A percentile compares a stretch with the other conserved stretches of the same genome.
Conservation (phyloP, 2,329 filamentous ascomycete genomes). For the Fusarium annulatum region DNA sequence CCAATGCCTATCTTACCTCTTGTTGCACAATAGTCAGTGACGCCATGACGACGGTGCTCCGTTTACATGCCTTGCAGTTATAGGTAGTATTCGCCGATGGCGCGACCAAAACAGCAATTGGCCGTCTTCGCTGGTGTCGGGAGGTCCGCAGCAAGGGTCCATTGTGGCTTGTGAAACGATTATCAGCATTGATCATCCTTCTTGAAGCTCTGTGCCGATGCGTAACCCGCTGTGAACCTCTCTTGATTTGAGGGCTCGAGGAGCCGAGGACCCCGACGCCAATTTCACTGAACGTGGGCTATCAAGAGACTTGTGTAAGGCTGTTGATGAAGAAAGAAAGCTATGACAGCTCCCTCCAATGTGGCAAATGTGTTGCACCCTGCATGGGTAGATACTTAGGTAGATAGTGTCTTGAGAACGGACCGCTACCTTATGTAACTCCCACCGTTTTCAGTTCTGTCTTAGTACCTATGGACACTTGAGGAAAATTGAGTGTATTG, state of each 20-base stretch:
- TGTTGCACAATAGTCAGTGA: conserved; percentile 34
- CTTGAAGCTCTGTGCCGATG: conserved; percentile 5
- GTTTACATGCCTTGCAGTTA: conserved; percentile 20
- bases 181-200: conserved; percentile 11
- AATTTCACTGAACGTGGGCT: conserved; percentile 1
- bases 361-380: conserved; percentile 13
- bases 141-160: conserved; percentile 12
- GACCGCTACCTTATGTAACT: not conserved
- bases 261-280: conserved; percentile 5
- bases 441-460: conserved; percentile 28
- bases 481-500: not conserved
- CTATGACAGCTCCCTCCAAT: not conserved
- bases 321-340: not conserved
- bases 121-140: not conserved
- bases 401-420: conserved; percentile 7
- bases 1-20: conserved; percentile 31
- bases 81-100: conserved; percentile 11
- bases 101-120: conserved; percentile 15
- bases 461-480: conserved; percentile 2
- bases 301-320: not conserved
- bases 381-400: not conserved
- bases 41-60: conserved; percentile 37
- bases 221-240: conserved; percentile 11
- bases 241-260: conserved; percentile 13
- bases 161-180: conserved; percentile 30